Evolutionary conservation across 331 rosid species (phyloP).

Genomic region (Stylosanthes scabra): DNA sequence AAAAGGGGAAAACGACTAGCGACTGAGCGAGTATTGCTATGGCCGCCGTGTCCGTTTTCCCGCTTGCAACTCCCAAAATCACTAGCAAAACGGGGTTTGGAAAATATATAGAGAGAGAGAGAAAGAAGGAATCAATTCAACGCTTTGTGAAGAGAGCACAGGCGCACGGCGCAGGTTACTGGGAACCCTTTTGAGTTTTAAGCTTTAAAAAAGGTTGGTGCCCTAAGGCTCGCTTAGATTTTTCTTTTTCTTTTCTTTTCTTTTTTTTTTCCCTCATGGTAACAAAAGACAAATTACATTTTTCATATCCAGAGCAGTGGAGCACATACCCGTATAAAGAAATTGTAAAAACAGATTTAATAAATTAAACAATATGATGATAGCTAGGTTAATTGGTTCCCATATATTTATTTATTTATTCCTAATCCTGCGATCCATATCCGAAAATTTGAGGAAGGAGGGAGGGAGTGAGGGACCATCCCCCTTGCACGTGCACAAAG

Average conservation of each 20-base stretch:
- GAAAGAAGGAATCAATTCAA: background rate
- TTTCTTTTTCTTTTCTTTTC: background rate
- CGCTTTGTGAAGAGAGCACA: background rate
- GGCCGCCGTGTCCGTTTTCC: conserved; percentile 64
- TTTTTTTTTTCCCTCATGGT: background rate
- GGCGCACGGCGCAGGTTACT: background rate
- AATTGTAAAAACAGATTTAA: background rate
- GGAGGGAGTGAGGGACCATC: background rate
- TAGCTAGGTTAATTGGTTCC: conserved; percentile 4
- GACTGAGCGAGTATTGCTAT: conserved; percentile 14
- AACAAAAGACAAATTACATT: conserved; percentile 11
- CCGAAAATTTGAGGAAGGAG: background rate
- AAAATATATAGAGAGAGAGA: background rate
- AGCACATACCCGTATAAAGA: background rate
- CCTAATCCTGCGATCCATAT: background rate
- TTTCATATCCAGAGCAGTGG: background rate
- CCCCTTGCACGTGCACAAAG: conserved; percentile 26
- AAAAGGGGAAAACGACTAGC: conserved; percentile 22
- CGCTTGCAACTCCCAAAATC: conserved; percentile 36
- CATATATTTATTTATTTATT: background rate
- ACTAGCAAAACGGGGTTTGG: conserved; percentile 36
- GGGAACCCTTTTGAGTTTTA: background rate
- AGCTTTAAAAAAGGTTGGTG: background rate
- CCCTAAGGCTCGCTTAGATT: conserved; percentile 26
- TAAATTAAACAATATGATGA: background rate